phyloP scores from a whole-genome alignment of 192 early-diverging fungal genomes.

The Jimgerdemannia lactiflua region DNA sequence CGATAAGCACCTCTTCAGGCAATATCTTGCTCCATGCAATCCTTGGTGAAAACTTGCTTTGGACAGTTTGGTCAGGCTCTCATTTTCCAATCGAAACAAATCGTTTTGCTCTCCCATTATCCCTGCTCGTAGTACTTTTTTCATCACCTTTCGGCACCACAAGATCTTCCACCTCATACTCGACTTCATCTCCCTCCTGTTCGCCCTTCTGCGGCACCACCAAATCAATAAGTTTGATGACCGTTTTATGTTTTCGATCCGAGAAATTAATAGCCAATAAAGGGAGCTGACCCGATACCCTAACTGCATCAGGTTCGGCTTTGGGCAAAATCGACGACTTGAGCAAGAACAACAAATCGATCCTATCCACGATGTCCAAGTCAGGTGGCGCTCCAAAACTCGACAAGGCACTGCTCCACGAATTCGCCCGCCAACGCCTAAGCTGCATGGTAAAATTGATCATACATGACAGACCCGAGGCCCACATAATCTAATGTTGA shows the following conservation, averaged over 20 bases:
- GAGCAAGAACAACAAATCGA: slow-evolving; percentile 78
- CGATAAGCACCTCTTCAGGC: slow-evolving; percentile 16
- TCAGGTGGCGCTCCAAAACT: slow-evolving; percentile 55
- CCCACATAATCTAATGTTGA: slow-evolving; percentile 66
- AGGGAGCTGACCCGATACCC: slow-evolving; percentile 78
- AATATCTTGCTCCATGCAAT: neutral
- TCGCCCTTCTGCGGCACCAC: slow-evolving; percentile 45
- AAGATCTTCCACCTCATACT: slow-evolving; percentile 35
- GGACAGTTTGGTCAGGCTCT: slow-evolving; percentile 13
- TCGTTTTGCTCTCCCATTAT: slow-evolving; percentile 19
- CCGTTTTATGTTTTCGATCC: slow-evolving; percentile 87
- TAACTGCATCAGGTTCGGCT: slow-evolving; percentile 72
- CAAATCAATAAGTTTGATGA: slow-evolving; percentile 80
- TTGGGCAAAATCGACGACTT: slow-evolving; percentile 85
- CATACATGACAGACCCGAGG: slow-evolving; percentile 83
- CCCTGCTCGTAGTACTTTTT: neutral
- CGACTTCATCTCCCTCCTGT: slow-evolving; percentile 9
- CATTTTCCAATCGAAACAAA: slow-evolving; percentile 18
- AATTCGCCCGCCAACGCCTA: slow-evolving; percentile 76
- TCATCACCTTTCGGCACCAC: slow-evolving; percentile 42
- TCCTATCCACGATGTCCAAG: slow-evolving; percentile 85
- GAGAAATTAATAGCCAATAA: slow-evolving; percentile 89
- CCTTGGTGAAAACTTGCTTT: slow-evolving; percentile 3
- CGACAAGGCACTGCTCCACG: slow-evolving; percentile 65
- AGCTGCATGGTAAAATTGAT: slow-evolving; percentile 83